Evolutionary conservation across 148 eudicot species (phyloP), one percentile per base, ranked within the genome.

Genomic region (Oxyria digyna): DNA sequence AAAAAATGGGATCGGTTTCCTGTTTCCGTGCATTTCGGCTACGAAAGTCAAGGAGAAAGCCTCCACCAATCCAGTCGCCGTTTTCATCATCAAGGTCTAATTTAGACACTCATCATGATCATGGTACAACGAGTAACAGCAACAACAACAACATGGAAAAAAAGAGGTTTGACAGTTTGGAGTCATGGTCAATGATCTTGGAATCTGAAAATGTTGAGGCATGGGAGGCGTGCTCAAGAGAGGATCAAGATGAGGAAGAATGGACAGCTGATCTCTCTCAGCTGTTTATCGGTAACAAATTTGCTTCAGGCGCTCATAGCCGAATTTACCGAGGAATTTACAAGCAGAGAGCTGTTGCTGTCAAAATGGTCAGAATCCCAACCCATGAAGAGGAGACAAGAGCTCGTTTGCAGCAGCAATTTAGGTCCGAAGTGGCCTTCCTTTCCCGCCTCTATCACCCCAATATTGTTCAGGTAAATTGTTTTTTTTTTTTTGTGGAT

Each of bases 241-340:
- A 90, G 70, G 88, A 82, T 72, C 80, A 79, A 65, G 62, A 54
- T 54, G 31, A 54, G 37, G 96, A 93, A 76, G 97, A 94, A 73
- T 94, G 98, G 98, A 90, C 97, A 0, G 98, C 98, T 35, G 98
- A 94, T 82, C 92, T 94, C 32, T 94, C 98, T 12, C 98, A 94
- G 81, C 74, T 94, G 14, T 94, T 94, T 69, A 90, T 94, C 40
- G 98, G 98, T 3, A 94, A 94, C 65, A 94, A 94, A 69, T 94
- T 94, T 76, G 98, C 98, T 32, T 94, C 98, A 20, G 98, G 98
- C 0, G 98, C 98, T 11, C 96, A 94, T 73, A 94, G 98, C 71
- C 69, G 98, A 73, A 94, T 94, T 74, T 94, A 94, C 69, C 78
- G 98, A 63, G 98, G 98, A 26, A 94, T 94, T 67, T 94, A 94